Base-by-base conservation (phyloP, 176 grass and related monocot genomes). In the Carex pumila region DNA sequence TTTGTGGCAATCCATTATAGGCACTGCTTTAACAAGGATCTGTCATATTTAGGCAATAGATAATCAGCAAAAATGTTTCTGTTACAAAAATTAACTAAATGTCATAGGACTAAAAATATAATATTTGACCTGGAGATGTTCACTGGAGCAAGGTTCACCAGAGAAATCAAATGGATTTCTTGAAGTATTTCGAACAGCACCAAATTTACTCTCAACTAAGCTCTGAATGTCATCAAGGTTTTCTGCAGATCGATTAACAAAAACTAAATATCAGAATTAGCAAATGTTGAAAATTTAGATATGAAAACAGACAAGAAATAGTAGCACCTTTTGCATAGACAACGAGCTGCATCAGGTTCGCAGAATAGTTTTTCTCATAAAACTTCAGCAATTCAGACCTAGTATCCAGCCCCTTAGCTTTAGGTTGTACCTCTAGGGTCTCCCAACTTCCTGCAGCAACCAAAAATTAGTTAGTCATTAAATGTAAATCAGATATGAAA, bases 311-410 rank as follows among this genome's bases (percentile, higher is more conserved):
- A 66, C 58, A 59, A 83, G 62, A 8, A 72, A 85, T 75, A 76
- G 15, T 67, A 50, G 61, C 63, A 98, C 95, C 95, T 95, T 88
- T 98, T 79, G 87, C 92, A 88, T 98, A 98, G 57, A 98, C 91
- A 78, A 88, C 95, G 85, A 98, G 95, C 56, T 98, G 88, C 95
- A 98, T 98, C 69, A 98, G 86, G 79, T 98, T 98, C 21, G 95
- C 95, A 77, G 95, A 98, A 85, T 98, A 98, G 82, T 93, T 90
- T 67, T 86, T 86, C 86, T 98, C 86, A 52, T 98, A 98, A 87
- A 98, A 98, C 80, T 95, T 98, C 69, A 98, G 75, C 76, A 98
- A 89, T 83, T 94, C 92, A 77, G 80, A 66, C 78, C 95, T 98
- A 86, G 95, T 98, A 82, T 95, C 92, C 39, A 98, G 69, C 84